Evolutionary conservation across 2,329 filamentous ascomycete species (phyloP).

Genomic region (Paecilomyces dactylethromorphus): DNA sequence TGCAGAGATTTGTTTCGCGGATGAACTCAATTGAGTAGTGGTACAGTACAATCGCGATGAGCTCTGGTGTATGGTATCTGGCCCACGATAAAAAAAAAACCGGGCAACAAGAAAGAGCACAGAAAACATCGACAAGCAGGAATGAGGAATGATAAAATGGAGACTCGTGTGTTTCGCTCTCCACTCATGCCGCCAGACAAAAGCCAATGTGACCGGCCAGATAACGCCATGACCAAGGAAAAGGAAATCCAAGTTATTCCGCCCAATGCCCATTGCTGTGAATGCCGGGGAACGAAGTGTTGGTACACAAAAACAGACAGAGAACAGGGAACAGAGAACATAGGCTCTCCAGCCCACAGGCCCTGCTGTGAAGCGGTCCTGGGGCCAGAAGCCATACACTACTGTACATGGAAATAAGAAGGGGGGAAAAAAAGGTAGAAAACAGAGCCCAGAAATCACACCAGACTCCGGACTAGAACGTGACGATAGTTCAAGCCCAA

Average conservation of each 20-base stretch:
- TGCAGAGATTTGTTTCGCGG: not conserved
- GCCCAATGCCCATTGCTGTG: not conserved
- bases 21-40: not conserved
- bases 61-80: not conserved
- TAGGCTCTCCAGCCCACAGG: not conserved
- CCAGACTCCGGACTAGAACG: not conserved
- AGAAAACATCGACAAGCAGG: not conserved
- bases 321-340: not conserved
- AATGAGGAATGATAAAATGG: no score
- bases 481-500: not conserved
- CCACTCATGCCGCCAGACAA: not conserved
- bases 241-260: not conserved
- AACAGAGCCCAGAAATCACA: not conserved
- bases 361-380: not conserved
- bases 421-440: not conserved
- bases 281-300: not conserved
- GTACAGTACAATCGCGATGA: not conserved
- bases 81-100: not conserved
- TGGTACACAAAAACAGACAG: not conserved
- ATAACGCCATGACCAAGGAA: not conserved
- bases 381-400: not conserved
- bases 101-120: not conserved
- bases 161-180: not conserved
- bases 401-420: conserved; percentile 1
- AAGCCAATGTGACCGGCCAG: not conserved